A percentile compares a stretch with the other conserved stretches of the same genome.
Evolutionary conservation across 2,329 filamentous ascomycete genomes (phyloP).

Genomic region (Fusarium lateritium): DNA sequence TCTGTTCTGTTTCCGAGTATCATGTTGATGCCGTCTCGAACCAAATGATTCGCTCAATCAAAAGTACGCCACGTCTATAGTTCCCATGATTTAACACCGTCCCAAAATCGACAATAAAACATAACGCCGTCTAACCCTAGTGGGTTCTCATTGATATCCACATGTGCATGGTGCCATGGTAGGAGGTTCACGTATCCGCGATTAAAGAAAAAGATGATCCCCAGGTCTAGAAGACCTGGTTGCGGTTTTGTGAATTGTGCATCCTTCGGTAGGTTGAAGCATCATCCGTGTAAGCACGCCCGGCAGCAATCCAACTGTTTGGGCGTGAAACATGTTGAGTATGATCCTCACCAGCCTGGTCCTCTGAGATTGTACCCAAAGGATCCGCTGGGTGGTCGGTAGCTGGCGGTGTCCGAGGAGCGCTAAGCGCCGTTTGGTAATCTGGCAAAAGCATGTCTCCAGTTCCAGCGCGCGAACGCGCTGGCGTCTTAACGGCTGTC

Average conservation of each 20-base stretch:
- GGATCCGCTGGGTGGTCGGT: constrained; percentile 51
- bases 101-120: constrained; percentile 5
- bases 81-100: constrained; percentile 20
- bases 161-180: constrained; percentile 13
- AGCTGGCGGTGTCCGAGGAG: constrained; percentile 64
- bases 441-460: constrained; percentile 72
- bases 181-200: constrained; percentile 5
- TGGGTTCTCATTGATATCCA: constrained; percentile 29
- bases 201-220: constrained; percentile 10
- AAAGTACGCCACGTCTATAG: constrained; percentile 43
- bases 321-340: constrained; percentile 46
- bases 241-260: constrained; percentile 39
- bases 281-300: constrained; percentile 48
- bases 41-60: constrained; percentile 16
- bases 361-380: constrained; percentile 54
- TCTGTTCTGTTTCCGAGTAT: constrained; percentile 31
- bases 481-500: constrained; percentile 78
- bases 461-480: constrained; percentile 66
- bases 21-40: constrained; percentile 21
- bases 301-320: constrained; percentile 41
- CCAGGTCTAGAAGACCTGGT: constrained; percentile 36
- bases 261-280: constrained; percentile 41
- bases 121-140: constrained; percentile 36
- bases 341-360: constrained; percentile 47
- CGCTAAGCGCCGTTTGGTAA: constrained; percentile 74